Base-by-base conservation (phyloP, 1,139 yeast species). In the Candida tropicalis region DNA sequence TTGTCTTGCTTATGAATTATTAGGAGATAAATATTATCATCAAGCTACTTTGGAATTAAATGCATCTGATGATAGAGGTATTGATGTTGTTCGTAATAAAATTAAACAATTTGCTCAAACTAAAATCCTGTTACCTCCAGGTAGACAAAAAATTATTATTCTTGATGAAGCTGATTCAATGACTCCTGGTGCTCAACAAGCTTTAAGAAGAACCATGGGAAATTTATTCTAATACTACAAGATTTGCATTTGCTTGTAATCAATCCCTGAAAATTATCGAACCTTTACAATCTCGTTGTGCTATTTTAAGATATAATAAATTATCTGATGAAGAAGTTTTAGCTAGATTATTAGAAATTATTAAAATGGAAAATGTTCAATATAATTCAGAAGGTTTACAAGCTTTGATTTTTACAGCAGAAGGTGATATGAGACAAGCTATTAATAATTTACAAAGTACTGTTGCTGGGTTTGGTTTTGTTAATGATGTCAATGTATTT, bases 341-440 rank as follows among this genome's bases (percentile, higher is more conserved):
- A 58, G 77, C 82, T 48, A 77, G 97, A 48, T 68, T 93, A 44
- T 65, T 89, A 50, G 87, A 89, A 57, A 79, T 93, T 18, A 78
- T 85, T 38, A 75, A 83, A 51, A 59, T 66, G 4, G 99, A 93
- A 60, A 65, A 81, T 29, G 88, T 91, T 12, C 72, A 89, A 57
- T 88, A 81, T 62, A 81, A 93, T 28, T 87, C 90, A 48, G 97
- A 89, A 62, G 99, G 99, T 0, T 68, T 93, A 32, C 91, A 90
- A 54, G 99, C 99, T 0, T 74, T 93, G 48, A 81, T 95, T n/a
- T 93, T 93, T 67, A 86, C 97, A 0, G 95, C 97, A 0, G 99
- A 93, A 62, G 99, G 99, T 45, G 99, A 93, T 61, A 93, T 95
- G 99, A 80, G 99, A 65, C 99, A 93, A 63, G 99, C 99, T 0